A percentile compares a stretch with the other conserved stretches of the same genome.
Conservation (phyloP, 2,329 filamentous ascomycete genomes). For the Plectosphaerella sp. region DNA sequence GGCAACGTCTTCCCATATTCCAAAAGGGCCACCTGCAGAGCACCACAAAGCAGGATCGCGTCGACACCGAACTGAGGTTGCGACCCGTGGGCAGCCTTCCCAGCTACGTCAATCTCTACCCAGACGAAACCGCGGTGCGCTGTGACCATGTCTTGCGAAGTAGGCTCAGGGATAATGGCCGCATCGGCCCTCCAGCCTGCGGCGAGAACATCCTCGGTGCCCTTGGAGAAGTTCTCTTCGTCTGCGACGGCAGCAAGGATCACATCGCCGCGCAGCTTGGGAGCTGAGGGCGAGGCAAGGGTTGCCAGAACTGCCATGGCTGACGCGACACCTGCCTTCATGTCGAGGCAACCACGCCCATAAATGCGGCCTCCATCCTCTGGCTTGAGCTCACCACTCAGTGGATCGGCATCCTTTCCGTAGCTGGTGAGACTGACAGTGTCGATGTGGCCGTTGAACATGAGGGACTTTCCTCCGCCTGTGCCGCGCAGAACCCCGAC, state of each 20-base stretch:
- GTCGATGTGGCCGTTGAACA: conserved; percentile 50
- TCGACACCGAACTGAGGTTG: conserved; percentile 40
- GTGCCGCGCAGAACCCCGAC: conserved; percentile 41
- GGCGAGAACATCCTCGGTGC: conserved; percentile 43
- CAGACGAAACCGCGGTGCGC: conserved; percentile 48
- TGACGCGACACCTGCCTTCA: conserved; percentile 48
- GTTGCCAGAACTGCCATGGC: conserved; percentile 31
- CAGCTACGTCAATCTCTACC: conserved; percentile 36
- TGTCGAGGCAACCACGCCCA: conserved; percentile 43
- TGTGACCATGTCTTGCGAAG: conserved; percentile 32
- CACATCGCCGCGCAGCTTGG: conserved; percentile 40
- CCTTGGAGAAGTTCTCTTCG: conserved; percentile 45
- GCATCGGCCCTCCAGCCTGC: conserved; percentile 50
- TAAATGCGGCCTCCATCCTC: conserved; percentile 31
- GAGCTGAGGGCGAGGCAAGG: conserved; percentile 21
- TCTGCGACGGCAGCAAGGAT: conserved; percentile 50
- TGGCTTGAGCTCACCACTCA: conserved; percentile 32
- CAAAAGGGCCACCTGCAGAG: conserved; percentile 41
- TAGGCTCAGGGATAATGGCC: conserved; percentile 46
- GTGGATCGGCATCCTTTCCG: conserved; percentile 29
- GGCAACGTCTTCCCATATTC: conserved; percentile 31
- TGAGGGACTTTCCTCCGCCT: conserved; percentile 41
- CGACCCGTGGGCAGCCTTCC: conserved; percentile 37
- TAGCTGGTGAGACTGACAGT: conserved; percentile 46
- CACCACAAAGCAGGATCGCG: conserved; percentile 42